Conservation (phyloP, 768 basidiomycete species). For the Kwoniella sp. region DNA sequence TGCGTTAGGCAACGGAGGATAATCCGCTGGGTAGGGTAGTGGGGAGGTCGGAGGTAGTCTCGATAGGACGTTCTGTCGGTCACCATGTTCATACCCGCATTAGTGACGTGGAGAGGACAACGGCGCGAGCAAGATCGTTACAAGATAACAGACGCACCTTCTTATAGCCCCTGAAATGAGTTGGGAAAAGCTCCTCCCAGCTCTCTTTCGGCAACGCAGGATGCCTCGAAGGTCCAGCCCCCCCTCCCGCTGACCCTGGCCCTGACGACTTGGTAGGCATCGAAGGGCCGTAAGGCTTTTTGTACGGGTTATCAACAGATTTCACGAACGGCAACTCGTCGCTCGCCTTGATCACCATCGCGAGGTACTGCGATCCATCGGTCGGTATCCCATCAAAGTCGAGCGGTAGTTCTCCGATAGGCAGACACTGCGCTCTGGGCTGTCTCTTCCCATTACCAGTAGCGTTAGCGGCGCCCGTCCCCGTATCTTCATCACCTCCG, state of each 20-base stretch:
- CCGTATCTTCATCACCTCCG: no score
- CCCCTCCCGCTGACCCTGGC: neutral
- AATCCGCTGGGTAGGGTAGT: constrained; percentile 25
- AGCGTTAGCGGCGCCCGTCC: no score
- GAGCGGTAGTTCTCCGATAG: constrained; percentile 51
- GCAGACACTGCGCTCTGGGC: constrained; percentile 50
- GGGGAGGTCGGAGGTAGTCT: constrained; percentile 29
- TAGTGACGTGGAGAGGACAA: neutral
- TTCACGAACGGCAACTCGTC: constrained; percentile 33
- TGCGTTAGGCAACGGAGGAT: constrained; percentile 28
- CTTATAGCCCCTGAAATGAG: constrained; percentile 46
- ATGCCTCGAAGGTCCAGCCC: constrained; percentile 38
- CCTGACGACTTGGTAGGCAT: neutral
- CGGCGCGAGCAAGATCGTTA: neutral
- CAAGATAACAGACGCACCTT: constrained; percentile 28
- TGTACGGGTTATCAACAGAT: constrained; percentile 23
- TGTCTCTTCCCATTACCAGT: neutral
- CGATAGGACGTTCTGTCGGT: constrained; percentile 28
- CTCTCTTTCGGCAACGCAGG: constrained; percentile 50
- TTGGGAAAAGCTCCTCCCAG: constrained; percentile 43
- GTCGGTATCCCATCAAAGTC: constrained; percentile 52
- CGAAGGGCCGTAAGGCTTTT: neutral
- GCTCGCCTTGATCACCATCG: constrained; percentile 37
- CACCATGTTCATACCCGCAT: neutral
- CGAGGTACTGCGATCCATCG: constrained; percentile 56